A percentile compares a stretch with the other conserved stretches of the same genome.
phyloP scores from a whole-genome alignment of 179 eudicot genomes.

The Silene coronaria region DNA sequence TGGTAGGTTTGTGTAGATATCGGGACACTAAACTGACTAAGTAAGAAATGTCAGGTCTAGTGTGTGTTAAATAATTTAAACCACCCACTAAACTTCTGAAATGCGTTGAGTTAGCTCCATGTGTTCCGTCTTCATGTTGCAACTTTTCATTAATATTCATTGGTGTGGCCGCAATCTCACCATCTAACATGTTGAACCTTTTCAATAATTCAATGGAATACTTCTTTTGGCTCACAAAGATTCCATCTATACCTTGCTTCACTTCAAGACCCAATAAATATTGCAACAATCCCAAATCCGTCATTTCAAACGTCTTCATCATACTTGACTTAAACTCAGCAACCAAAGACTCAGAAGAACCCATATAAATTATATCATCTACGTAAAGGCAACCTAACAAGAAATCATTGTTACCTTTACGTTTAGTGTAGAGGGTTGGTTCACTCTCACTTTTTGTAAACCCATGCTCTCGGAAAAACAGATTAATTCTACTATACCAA shows the following conservation, averaged over 20 bases:
- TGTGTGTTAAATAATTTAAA: background rate
- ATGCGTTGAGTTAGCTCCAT: background rate
- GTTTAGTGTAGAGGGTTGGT: no score
- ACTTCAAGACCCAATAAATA: conserved; percentile 19
- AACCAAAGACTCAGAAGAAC: conserved; percentile 10
- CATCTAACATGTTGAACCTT: background rate
- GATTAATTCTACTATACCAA: no score
- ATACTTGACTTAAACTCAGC: conserved; percentile 6
- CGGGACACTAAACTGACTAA: conserved; percentile 6
- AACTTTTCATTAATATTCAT: background rate
- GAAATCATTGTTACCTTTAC: background rate
- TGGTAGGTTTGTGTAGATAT: background rate
- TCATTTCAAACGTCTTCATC: conserved; percentile 3
- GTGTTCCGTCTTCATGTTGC: conserved; percentile 7
- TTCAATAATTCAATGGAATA: no score
- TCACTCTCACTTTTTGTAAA: no score
- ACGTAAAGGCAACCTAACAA: background rate
- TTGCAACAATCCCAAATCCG: background rate
- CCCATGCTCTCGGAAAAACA: no score
- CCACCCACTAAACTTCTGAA: conserved; percentile 1
- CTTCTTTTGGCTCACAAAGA: no score
- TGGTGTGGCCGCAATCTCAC: no score
- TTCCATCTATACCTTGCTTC: background rate
- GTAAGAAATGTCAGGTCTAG: conserved; percentile 14
- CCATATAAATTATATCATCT: conserved; percentile 2